Conservation (phyloP, 2,329 filamentous ascomycete genomes). For the Cryphonectria carpinicola region DNA sequence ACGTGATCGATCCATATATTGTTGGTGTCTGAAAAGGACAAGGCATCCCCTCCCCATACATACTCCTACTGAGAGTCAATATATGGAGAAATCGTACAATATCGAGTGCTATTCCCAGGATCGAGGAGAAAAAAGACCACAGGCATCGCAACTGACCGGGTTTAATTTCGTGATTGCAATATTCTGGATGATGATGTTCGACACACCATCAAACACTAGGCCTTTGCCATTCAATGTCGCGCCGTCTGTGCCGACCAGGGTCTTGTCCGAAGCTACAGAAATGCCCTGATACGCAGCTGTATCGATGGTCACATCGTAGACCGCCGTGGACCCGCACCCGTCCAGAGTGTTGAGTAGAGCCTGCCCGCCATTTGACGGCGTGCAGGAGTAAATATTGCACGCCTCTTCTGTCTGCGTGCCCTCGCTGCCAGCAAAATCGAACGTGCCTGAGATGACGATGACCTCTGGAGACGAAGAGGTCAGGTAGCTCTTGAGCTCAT, state of each 20-base stretch:
- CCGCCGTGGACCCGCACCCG: constrained; percentile 45
- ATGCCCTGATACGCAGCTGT: constrained; percentile 56
- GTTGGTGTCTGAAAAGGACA: constrained; percentile 34
- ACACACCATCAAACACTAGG: constrained; percentile 50
- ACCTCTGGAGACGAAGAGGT: constrained; percentile 55
- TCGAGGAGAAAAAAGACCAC: constrained; percentile 62
- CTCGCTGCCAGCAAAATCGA: constrained; percentile 59
- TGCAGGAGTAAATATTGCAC: constrained; percentile 57
- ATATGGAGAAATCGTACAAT: constrained; percentile 28
- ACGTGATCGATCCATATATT: constrained; percentile 57
- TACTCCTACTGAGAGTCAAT: constrained; percentile 10
- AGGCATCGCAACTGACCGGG: constrained; percentile 37
- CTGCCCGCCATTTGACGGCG: constrained; percentile 16
- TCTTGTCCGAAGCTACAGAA: constrained; percentile 60
- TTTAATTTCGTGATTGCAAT: constrained; percentile 52
- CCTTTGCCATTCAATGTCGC: constrained; percentile 63
- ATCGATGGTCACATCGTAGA: constrained; percentile 50
- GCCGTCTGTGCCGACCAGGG: constrained; percentile 55
- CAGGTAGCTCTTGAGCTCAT: constrained; percentile 63
- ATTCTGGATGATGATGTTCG: constrained; percentile 66
- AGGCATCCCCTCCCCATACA: constrained; percentile 22
- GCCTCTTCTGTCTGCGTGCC: constrained; percentile 55
- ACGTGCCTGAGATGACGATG: constrained; percentile 61
- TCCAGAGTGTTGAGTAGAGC: constrained; percentile 42
- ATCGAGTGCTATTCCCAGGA: constrained; percentile 57